These are phyloP conservation scores for Tubosaeta sp. DNA, from an alignment of 768 basidiomycete species.

Conservation along the genomic window DNA sequence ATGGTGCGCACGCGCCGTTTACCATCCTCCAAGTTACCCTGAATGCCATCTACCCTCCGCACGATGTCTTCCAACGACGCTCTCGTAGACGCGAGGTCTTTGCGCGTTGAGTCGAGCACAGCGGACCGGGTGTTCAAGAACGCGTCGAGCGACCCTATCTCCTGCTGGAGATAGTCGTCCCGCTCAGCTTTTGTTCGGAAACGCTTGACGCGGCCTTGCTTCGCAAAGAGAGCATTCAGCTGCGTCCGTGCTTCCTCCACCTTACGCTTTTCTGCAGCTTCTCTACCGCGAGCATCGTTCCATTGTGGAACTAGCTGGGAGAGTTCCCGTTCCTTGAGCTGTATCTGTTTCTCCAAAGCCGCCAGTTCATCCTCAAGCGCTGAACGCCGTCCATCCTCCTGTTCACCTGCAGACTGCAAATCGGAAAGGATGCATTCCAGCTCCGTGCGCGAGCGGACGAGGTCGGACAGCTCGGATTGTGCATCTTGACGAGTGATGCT, in stretches of 20 bases:
- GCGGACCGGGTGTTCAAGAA: constrained; percentile 54
- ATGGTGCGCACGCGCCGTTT: constrained; percentile 53
- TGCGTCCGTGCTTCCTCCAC: constrained; percentile 73
- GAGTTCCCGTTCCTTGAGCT: constrained; percentile 57
- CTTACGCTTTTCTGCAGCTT: constrained; percentile 53
- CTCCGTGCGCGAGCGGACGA: constrained; percentile 79
- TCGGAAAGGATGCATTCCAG: constrained; percentile 82
- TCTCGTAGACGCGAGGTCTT: constrained; percentile 46
- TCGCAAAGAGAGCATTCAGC: constrained; percentile 75
- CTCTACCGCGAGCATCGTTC: constrained; percentile 51
- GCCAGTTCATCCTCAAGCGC: constrained; percentile 63
- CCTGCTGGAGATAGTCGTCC: constrained; percentile 76
- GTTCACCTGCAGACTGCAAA: constrained; percentile 59
- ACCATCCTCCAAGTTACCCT: constrained; percentile 62
- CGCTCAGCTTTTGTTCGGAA: constrained; percentile 82
- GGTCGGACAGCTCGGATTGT: constrained; percentile 81
- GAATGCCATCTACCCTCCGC: constrained; percentile 50
- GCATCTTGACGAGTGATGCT: constrained; percentile 67
- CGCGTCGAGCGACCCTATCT: constrained; percentile 65
- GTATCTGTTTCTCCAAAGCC: constrained; percentile 55
- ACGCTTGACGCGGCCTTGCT: constrained; percentile 83
- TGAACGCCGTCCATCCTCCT: constrained; percentile 60
- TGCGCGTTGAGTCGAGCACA: constrained; percentile 50
- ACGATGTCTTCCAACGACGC: constrained; percentile 54
- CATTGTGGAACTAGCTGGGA: constrained; percentile 66